Evolutionary conservation across 257 asterid species (phyloP), one percentile per base, ranked within the genome.

Genomic region (Scutellaria galericulata): DNA sequence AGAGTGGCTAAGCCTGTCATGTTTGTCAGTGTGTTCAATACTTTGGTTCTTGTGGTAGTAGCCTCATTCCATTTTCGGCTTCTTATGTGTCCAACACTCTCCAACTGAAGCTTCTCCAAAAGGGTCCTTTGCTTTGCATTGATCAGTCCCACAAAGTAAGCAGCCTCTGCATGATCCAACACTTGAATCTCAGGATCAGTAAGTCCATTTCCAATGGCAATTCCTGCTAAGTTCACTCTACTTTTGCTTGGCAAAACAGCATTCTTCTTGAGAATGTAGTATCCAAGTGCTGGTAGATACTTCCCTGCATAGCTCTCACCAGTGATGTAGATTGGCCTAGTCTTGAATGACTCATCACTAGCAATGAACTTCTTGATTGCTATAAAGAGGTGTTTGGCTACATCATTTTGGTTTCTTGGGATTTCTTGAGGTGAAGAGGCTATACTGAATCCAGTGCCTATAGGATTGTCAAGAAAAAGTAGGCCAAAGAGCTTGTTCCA

Each of bases 251-350:
- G 81, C 70, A 79, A 82, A 15, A 45, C n/a, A 0, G 85, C 83
- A 41, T 88, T 92, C 48, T 50, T 74, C 73, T 78, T 87, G 64
- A 90, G 8, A 1, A 83, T 79, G 65, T 89, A 81, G 63, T 84
- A 85, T 5, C 91, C 98, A n/a, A 90, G 78, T 9, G 86, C 84
- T 1, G 98, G 97, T 42, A 85, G 79, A 61, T 90, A 93, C 77
- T 93, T 93, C 3, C 97, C 96, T 6, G 96, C 98, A 68, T 90
- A 90, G 68, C 96, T 90, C 77, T 93, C 95, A 0, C 98, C 97
- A 15, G 96, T 81, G 14, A 89, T 11, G 75, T 87, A 90, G 67
- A 90, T 83, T 0, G 95, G 89, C 63, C 98, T 70, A 4, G 72
- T 72, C 66, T 85, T 76, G 79, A 86, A 93, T 3, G 85, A 79